phyloP scores from a whole-genome alignment of 306 rosid species.

The Hippophae tibetana region DNA sequence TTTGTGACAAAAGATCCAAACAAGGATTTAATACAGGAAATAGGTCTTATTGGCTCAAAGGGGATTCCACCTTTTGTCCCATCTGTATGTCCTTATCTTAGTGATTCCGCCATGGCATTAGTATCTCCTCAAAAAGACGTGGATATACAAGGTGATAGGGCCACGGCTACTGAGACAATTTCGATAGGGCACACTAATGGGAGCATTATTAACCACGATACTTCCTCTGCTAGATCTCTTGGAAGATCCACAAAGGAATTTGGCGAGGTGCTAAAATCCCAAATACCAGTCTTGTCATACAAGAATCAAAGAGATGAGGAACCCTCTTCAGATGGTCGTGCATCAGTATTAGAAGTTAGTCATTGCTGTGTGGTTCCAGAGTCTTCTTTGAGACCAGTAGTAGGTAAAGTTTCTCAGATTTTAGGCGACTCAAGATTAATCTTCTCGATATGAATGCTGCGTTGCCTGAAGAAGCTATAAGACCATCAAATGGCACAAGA shows the following conservation, averaged over 20 bases:
- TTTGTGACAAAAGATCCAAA: conserved; percentile 64
- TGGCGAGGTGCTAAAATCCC: conserved; percentile 23
- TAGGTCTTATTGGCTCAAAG: conserved; percentile 72
- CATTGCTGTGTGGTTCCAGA: conserved; percentile 69
- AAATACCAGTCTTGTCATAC: conserved; percentile 27
- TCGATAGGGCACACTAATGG: conserved; percentile 33
- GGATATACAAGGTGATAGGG: background rate
- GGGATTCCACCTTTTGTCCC: conserved; percentile 60
- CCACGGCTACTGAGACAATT: conserved; percentile 26
- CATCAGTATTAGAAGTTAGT: conserved; percentile 39
- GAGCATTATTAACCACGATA: conserved; percentile 23
- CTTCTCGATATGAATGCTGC: conserved; percentile 94
- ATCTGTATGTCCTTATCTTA: conserved; percentile 38
- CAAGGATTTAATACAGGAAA: conserved; percentile 57
- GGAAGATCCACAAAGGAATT: conserved; percentile 33
- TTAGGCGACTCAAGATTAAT: conserved; percentile 63
- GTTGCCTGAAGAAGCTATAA: conserved; percentile 59
- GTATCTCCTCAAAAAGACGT: conserved; percentile 36
- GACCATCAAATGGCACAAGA: conserved; percentile 54
- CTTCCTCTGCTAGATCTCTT: conserved; percentile 25
- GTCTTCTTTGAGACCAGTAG: conserved; percentile 73
- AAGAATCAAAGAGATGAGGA: conserved; percentile 38
- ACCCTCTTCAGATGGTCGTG: conserved; percentile 23
- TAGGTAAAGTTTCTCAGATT: conserved; percentile 66
- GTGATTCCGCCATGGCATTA: conserved; percentile 34